Percentiles rank a stretch among this genome's conserved stretches.
Conservation (phyloP, 83 land plant species). For the Thuja plicata region DNA sequence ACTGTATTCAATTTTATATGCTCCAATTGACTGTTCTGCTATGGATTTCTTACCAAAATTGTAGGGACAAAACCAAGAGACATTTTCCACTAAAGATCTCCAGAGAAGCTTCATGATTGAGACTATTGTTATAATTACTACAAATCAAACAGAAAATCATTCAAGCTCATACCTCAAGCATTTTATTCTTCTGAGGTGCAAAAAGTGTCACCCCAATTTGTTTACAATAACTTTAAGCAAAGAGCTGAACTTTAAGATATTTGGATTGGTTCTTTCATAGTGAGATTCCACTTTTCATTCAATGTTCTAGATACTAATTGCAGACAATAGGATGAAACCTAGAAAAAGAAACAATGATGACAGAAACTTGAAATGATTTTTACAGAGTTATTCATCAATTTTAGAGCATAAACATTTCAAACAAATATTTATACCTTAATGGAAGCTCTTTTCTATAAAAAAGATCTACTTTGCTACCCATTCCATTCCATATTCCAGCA, state of each 20-base stretch:
- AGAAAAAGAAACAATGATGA: background rate
- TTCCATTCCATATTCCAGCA: constrained; percentile 91
- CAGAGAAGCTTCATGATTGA: background rate
- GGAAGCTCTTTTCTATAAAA: constrained; percentile 86
- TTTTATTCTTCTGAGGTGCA: background rate
- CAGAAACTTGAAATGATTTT: background rate
- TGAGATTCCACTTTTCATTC: background rate
- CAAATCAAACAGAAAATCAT: background rate
- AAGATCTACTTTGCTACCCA: constrained; percentile 84
- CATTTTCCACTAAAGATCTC: background rate
- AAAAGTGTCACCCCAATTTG: background rate
- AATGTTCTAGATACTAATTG: background rate
- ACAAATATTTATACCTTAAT: constrained; percentile 45
- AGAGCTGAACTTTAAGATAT: background rate
- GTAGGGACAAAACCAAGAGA: background rate
- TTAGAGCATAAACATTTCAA: background rate
- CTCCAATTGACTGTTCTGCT: background rate
- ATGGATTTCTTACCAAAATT: background rate
- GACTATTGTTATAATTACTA: background rate
- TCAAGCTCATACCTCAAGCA: background rate
- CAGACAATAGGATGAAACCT: background rate
- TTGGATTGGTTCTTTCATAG: background rate
- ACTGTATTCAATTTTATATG: background rate
- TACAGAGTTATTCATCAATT: background rate
- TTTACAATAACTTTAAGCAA: background rate